Conservation (phyloP, 257 asterid genomes). For the Solanum peruvianum region DNA sequence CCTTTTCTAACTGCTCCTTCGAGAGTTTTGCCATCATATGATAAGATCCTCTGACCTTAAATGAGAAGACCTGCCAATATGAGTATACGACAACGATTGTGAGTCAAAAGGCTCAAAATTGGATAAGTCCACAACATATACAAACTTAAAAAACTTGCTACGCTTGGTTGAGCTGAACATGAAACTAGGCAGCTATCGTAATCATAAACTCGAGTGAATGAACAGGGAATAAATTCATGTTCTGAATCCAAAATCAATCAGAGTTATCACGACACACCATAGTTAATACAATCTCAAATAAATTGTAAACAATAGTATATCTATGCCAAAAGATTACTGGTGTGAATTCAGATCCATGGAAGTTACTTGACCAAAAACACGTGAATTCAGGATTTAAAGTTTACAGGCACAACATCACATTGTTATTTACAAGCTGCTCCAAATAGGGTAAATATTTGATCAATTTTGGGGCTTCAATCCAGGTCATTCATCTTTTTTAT, state of each 20-base stretch:
- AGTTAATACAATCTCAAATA: not conserved
- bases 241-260: not conserved
- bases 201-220: not conserved
- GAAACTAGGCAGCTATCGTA: not conserved
- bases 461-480: not conserved
- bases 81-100: not conserved
- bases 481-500: not conserved
- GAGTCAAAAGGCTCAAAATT: not conserved
- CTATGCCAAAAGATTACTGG: too few relatives aligned
- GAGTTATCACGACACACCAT: not conserved
- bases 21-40: slow-evolving; percentile 93
- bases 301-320: not conserved
- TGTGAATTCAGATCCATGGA: not conserved
- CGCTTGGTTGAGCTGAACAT: not conserved
- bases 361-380: too few relatives aligned
- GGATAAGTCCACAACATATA: not conserved
- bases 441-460: not conserved
- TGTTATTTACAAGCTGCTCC: not conserved
- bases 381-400: not conserved
- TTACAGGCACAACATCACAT: not conserved
- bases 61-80: slow-evolving; percentile 59
- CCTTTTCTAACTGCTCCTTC: slow-evolving; percentile 51
- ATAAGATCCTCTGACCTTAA: slow-evolving; percentile 95
- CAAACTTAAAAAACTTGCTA: not conserved
- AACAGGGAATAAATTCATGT: not conserved